Base-by-base conservation (phyloP, 2,329 filamentous ascomycete genomes). In the Paradendryphiella salina region DNA sequence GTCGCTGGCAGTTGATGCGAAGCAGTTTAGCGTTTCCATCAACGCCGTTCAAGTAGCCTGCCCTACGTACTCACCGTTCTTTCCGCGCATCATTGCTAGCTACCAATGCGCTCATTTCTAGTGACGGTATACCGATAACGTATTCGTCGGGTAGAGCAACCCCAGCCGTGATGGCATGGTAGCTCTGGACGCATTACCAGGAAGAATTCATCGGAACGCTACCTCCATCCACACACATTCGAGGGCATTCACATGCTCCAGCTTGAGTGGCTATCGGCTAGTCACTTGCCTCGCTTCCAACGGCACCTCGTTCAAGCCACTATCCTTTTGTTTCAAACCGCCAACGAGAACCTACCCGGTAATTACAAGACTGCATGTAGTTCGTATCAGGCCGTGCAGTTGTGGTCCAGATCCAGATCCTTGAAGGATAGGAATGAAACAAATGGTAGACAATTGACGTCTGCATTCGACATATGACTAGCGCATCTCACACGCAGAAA, bases 381-480 rank as follows among this genome's bases (percentile, higher is more conserved):
- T 33, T 46, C 26, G 43, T 46, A 38, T 46, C 18, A 10, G 34
- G 26, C 34, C 34, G 15, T 37, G 34, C 34, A 46, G 17, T n/a
- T 35, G n/a, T 29, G 38, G 34, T 35, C 15, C 26, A 31, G 17
- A 17, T 31, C 31, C 34, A 34, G 26, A 46, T 18, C 11, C 38
- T 34, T 18, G 43, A 23, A 7, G 21, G 32, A 14, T 20, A 29
- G 18, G 26, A 29, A 13, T 14, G 23, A 38, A 18, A 34, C 35
- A 38, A 26, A 5, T 26, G 23, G 23, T 9, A 26, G 23, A 6
- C 6, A 26, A 26, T 26, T 10, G 23, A 26, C 23, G 9, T 26
- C 23, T 26, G 23, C 23, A 26, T 26, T 26, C 23, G 3, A 26
- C 23, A 10, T 26, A 10, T 9, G 8, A 26, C 8, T 26, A 9